A percentile compares a stretch with the other conserved stretches of the same genome.
Evolutionary conservation across 192 early-diverging fungal species (phyloP).

Genomic region (Neocallimastix lanati): DNA sequence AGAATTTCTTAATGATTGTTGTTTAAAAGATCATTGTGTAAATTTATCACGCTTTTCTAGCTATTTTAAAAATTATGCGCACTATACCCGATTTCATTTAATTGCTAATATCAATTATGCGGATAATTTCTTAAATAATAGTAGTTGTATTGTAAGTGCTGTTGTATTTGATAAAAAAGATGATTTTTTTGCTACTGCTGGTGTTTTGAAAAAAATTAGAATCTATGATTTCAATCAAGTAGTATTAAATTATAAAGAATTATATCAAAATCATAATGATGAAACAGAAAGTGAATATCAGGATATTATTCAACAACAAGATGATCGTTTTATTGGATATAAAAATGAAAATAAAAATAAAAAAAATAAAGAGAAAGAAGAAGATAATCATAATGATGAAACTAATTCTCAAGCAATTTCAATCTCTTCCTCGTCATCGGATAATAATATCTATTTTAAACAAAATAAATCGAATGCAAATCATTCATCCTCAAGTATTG

Average conservation of each 20-base stretch:
- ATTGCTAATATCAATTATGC: conserved; percentile 66
- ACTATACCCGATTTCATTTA: conserved; percentile 45
- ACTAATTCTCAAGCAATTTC: too few species aligned
- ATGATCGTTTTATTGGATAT: too few species aligned
- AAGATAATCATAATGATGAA: conserved; percentile 4
- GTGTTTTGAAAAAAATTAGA: conserved; percentile 15
- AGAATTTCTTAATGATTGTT: neutral
- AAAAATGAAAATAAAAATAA: neutral
- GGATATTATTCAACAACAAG: neutral
- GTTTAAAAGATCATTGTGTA: neutral
- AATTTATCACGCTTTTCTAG: neutral
- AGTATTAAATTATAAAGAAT: neutral
- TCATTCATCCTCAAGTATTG: too few species aligned
- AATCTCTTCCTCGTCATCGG: too few species aligned
- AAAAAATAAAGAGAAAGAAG: conserved; percentile 1
- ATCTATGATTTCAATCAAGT: neutral
- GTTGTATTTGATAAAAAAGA: conserved; percentile 91
- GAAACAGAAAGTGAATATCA: neutral
- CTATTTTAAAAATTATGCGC: conserved; percentile 27
- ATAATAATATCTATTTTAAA: too few species aligned
- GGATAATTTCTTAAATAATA: conserved; percentile 33
- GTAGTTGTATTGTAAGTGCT: conserved; percentile 69
- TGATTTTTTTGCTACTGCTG: conserved; percentile 59
- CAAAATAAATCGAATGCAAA: too few species aligned
- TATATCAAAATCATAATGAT: neutral